A percentile compares a stretch with the other conserved stretches of the same genome.
Evolutionary conservation across 1,284 basidiomycete genomes (phyloP).

Genomic region (Sanghuangporus sanghuang): DNA sequence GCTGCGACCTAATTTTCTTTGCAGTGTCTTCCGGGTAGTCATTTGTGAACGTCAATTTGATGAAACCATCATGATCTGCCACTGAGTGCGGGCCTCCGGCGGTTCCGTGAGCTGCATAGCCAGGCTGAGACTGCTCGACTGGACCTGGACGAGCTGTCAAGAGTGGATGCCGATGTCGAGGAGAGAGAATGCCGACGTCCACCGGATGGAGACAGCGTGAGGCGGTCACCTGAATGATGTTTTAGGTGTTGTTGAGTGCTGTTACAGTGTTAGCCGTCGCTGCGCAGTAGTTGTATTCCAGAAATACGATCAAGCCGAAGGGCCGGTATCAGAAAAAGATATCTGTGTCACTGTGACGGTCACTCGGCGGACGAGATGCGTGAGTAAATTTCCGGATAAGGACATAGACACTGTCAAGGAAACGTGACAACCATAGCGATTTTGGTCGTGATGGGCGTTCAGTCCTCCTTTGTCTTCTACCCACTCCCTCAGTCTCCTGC

Average conservation of each 20-base stretch:
- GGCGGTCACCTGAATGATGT: neutral
- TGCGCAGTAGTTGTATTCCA: neutral
- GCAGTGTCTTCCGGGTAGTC: no score
- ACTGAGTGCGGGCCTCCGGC: no score
- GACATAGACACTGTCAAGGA: neutral
- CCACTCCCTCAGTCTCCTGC: neutral
- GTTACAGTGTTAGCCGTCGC: neutral
- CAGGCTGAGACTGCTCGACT: neutral
- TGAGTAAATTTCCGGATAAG: neutral
- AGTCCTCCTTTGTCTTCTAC: constrained; percentile 4
- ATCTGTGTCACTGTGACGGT: no score
- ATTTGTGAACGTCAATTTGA: no score
- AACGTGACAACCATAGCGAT: constrained; percentile 1
- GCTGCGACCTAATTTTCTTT: no score
- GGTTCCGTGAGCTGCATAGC: neutral
- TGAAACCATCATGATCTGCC: neutral
- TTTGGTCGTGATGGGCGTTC: neutral
- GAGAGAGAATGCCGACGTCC: neutral
- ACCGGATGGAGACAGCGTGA: neutral
- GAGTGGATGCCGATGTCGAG: neutral
- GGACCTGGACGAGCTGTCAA: neutral
- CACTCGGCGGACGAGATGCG: neutral
- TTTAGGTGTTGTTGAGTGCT: neutral
- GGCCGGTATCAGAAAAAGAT: neutral
- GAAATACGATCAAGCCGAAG: neutral